These are phyloP conservation scores for Stephania japonica DNA, from an alignment of 164 flowering plant species.

Conservation along the genomic window DNA sequence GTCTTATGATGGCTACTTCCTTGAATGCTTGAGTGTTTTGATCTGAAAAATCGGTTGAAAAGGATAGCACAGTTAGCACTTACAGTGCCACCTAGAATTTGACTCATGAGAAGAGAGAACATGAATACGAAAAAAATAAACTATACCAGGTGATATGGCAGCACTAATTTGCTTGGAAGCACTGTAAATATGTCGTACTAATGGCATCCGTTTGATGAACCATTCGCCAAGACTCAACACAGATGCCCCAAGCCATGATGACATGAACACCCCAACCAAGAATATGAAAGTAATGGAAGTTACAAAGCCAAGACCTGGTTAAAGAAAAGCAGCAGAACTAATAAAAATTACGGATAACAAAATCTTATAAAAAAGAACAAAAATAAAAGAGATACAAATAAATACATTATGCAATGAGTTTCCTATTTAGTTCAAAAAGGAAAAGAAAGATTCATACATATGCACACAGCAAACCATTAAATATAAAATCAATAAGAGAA, in stretches of 20 bases:
- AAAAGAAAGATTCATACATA: background rate
- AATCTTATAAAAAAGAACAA: background rate
- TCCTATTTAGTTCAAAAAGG: background rate
- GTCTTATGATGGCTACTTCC: conserved; percentile 90
- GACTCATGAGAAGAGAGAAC: conserved; percentile 6
- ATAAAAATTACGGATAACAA: background rate
- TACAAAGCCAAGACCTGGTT: conserved; percentile 64
- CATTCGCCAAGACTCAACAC: conserved; percentile 70
- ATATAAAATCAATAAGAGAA: background rate
- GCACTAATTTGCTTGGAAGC: conserved; percentile 82
- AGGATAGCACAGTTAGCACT: background rate
- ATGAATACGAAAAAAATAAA: background rate
- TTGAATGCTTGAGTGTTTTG: conserved; percentile 86
- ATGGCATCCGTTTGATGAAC: conserved; percentile 81
- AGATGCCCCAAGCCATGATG: conserved; percentile 80
- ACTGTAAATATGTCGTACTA: conserved; percentile 72
- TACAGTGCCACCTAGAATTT: background rate
- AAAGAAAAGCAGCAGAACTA: conserved; percentile 1
- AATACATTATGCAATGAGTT: background rate
- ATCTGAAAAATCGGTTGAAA: conserved; percentile 36
- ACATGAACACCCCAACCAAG: conserved; percentile 81
- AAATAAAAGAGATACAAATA: background rate
- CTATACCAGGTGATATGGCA: conserved; percentile 70
- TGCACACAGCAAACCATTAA: background rate
- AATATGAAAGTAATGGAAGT: conserved; percentile 75